Evolutionary conservation across 2,329 filamentous ascomycete species (phyloP), one percentile per base, ranked within the genome.

Genomic region (Paracamarosporium sp.): DNA sequence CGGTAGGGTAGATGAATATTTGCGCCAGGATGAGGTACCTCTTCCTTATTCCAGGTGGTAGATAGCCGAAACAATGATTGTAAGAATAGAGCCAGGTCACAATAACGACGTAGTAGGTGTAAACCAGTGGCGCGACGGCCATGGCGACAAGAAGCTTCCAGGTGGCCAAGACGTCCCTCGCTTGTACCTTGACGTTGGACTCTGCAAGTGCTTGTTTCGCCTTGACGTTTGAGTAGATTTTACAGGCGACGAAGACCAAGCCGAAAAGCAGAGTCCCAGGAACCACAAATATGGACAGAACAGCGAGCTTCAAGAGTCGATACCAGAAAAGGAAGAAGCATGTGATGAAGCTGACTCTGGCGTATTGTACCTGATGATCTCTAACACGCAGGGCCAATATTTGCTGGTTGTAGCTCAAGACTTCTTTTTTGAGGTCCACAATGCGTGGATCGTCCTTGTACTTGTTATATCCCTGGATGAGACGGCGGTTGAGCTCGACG

Each of bases 341-440:
- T 64, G 87, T 89, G 62, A 88, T 80, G 63, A 91, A 87, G 13
- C 91, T 91, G 80, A 96, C 90, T 71, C 88, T 92, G 55, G 91
- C 92, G 73, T 97, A 97, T 72, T 93, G 89, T 28, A 99, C 91
- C 80, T 98, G 94, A 74, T 98, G 94, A 73, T 99, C 94, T 57
- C 92, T 90, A 59, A 98, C 86, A 68, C 92, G 92, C 53, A 99
- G 85, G 63, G 94, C 90, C 55, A 90, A 88, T 35, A 98, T 86
- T 73, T 93, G 87, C 64, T 88, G 87, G 80, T 98, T 97, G 82
- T 98, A 99, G 50, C 88, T 85, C 62, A 88, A 87, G 59, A 98
- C 91, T 5, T 88, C 86, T 47, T 88, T 85, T 68, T 90, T 90
- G 41, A 97, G 81, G 24, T 87, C 82, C 40, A 91, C 82, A 65